Conservation (phyloP, 345 rosid species). For the Citrus reticulata region DNA sequence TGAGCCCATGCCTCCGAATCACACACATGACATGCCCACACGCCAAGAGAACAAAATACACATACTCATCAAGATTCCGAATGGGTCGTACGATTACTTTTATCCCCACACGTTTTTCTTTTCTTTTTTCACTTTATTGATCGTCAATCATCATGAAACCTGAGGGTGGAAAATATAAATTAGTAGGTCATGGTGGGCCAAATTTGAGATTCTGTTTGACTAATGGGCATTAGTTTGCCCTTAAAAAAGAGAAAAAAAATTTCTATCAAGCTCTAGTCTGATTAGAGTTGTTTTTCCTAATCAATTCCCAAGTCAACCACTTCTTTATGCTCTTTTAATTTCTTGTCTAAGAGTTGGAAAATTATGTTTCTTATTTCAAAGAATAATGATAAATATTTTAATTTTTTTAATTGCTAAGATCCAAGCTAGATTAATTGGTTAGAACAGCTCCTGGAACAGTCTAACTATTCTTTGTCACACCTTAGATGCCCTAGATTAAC, state of each 20-base stretch:
- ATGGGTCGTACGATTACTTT: not conserved
- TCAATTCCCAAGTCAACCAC: conserved; percentile 20
- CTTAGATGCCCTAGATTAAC: no score
- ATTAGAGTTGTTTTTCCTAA: not conserved
- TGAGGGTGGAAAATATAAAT: not conserved
- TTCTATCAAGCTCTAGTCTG: not conserved
- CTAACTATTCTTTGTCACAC: no score
- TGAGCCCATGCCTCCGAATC: not conserved
- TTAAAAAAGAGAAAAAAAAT: no score
- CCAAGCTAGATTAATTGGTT: no score
- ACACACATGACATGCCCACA: not conserved
- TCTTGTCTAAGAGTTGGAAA: not conserved
- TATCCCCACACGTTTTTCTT: not conserved
- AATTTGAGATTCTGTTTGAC: conserved; percentile 33
- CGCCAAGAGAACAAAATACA: not conserved
- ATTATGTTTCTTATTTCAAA: not conserved
- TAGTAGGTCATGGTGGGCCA: conserved; percentile 6
- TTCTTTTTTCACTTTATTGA: not conserved
- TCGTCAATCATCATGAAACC: not conserved
- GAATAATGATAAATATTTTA: no score
- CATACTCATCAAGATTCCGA: not conserved
- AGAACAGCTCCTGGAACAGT: no score
- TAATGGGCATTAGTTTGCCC: not conserved
- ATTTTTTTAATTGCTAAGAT: no score
- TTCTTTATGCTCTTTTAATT: not conserved